These are phyloP conservation scores for Pseudonitzschia multiseries DNA, from an alignment of 108 stramenopile species.

Conservation along the genomic window DNA sequence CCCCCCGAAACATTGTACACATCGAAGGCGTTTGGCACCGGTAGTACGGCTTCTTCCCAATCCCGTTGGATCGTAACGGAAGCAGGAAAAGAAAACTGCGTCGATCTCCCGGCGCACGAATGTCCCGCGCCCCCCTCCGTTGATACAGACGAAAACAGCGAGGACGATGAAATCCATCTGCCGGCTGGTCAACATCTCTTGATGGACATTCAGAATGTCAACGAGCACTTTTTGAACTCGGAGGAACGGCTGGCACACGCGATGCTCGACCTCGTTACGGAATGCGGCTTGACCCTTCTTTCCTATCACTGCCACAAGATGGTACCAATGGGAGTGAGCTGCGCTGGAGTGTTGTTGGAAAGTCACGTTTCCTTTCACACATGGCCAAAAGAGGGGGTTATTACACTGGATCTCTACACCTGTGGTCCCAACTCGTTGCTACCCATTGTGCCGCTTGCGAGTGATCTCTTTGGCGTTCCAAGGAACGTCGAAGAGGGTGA, in stretches of 20 bases:
- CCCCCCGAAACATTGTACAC: constrained; percentile 61
- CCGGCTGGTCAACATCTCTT: constrained; percentile 79
- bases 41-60: constrained; percentile 20
- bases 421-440: constrained; percentile 62
- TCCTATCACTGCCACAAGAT: constrained; percentile 79
- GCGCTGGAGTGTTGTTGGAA: constrained; percentile 77
- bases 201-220: constrained; percentile 79
- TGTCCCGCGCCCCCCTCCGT: background rate
- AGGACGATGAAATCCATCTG: constrained; percentile 44
- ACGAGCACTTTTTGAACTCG: constrained; percentile 63
- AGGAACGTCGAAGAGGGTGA: background rate
- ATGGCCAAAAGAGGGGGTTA: constrained; percentile 75
- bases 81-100: constrained; percentile 24
- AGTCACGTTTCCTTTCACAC: constrained; percentile 80
- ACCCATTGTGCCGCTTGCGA: constrained; percentile 55
- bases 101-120: constrained; percentile 14
- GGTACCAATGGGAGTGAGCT: constrained; percentile 66
- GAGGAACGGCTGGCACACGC: constrained; percentile 57
- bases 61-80: constrained; percentile 35
- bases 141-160: background rate
- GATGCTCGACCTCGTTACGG: constrained; percentile 59
- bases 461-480: constrained; percentile 65
- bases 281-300: constrained; percentile 58
- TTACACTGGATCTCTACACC: constrained; percentile 78
- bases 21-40: constrained; percentile 56